phyloP scores from a whole-genome alignment of 2,329 filamentous ascomycete genomes.

The Exophiala mesophila region DNA sequence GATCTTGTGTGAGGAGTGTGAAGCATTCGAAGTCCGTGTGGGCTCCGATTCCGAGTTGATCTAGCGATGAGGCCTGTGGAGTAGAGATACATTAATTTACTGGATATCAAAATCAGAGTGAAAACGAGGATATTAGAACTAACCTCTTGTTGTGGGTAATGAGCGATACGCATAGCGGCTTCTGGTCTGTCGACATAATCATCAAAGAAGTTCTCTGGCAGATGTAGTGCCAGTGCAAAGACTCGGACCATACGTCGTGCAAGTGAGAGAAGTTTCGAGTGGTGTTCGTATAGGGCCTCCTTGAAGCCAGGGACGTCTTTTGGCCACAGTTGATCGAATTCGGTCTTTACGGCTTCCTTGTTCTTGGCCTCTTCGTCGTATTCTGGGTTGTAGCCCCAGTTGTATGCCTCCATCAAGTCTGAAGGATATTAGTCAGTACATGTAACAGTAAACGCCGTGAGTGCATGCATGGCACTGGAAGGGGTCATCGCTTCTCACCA shows the following conservation, averaged over 20 bases:
- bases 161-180: slow-evolving; percentile 41
- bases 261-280: slow-evolving; percentile 36
- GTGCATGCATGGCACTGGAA: no score
- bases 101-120: no score
- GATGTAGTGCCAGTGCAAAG: slow-evolving; percentile 52
- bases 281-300: slow-evolving; percentile 10
- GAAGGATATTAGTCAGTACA: not conserved
- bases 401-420: slow-evolving; percentile 21
- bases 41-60: slow-evolving; percentile 25
- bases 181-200: slow-evolving; percentile 49
- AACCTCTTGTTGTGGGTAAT: slow-evolving; percentile 39
- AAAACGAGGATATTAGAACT: no score
- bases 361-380: slow-evolving; percentile 9
- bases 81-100: no score
- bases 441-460: not conserved
- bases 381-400: slow-evolving; percentile 18
- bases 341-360: slow-evolving; percentile 10
- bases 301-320: slow-evolving; percentile 16
- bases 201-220: slow-evolving; percentile 54
- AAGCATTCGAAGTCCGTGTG: slow-evolving; percentile 52
- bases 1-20: slow-evolving; percentile 53
- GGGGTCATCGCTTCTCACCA: no score
- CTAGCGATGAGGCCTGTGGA: no score
- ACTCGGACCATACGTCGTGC: slow-evolving; percentile 48
- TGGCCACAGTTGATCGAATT: slow-evolving; percentile 17